A percentile compares a stretch with the other conserved stretches of the same genome.
phyloP scores from a whole-genome alignment of 768 basidiomycete genomes.

The Leccinum imitatum region DNA sequence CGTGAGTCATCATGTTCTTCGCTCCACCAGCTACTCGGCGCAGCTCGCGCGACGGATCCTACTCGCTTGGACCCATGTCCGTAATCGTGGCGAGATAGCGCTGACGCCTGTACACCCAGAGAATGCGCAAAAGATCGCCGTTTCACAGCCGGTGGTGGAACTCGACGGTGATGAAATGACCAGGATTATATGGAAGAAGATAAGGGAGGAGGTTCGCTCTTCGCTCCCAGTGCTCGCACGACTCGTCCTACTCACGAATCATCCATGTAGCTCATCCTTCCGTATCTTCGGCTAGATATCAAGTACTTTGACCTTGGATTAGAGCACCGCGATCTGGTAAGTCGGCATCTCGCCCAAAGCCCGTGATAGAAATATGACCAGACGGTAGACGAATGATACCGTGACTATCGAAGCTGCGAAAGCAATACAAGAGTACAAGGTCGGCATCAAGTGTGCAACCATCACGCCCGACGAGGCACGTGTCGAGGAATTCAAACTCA shows the following conservation, averaged over 20 bases:
- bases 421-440: slow-evolving; percentile 91
- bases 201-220: slow-evolving; percentile 79
- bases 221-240: not conserved
- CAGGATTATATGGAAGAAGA: slow-evolving; percentile 98
- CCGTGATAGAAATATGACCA: not conserved
- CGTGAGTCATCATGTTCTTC: slow-evolving; percentile 25
- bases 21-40: slow-evolving; percentile 3
- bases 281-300: slow-evolving; percentile 93
- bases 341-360: not conserved
- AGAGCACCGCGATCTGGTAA: slow-evolving; percentile 86
- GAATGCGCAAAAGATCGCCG: slow-evolving; percentile 60
- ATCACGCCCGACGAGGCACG: slow-evolving; percentile 98
- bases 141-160: slow-evolving; percentile 89
- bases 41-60: not conserved
- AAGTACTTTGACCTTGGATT: slow-evolving; percentile 98
- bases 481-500: slow-evolving; percentile 95
- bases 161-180: slow-evolving; percentile 99
- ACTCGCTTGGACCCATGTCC: not conserved
- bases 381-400: slow-evolving; percentile 81
- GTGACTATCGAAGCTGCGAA: slow-evolving; percentile 93
- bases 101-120: slow-evolving; percentile 19
- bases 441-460: slow-evolving; percentile 99
- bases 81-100: not conserved
- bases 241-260: not conserved
- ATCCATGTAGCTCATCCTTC: slow-evolving; percentile 81